Conservation (phyloP, 257 asterid species). For the Lavandula angustifolia region DNA sequence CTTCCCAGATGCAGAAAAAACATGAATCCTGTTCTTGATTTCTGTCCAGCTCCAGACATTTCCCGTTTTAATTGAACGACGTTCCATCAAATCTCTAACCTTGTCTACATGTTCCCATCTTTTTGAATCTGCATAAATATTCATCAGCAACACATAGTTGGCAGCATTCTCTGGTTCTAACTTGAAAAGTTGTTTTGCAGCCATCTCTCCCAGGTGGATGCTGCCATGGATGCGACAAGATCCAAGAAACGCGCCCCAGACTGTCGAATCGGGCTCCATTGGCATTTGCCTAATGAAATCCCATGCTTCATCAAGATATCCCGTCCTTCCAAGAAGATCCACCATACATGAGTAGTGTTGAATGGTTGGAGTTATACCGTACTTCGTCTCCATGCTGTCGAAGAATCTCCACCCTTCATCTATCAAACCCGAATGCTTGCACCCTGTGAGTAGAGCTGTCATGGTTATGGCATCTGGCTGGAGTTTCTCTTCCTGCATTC, state of each 20-base stretch:
- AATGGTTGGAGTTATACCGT: slow-evolving; percentile 50
- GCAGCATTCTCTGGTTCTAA: slow-evolving; percentile 58
- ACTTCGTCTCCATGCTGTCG: slow-evolving; percentile 48
- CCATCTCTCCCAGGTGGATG: slow-evolving; percentile 52
- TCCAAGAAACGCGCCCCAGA: slow-evolving; percentile 69
- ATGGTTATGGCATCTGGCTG: slow-evolving; percentile 63
- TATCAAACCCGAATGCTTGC: slow-evolving; percentile 52
- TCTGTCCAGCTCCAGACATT: slow-evolving; percentile 61
- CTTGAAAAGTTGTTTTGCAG: slow-evolving; percentile 53
- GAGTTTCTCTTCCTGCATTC: slow-evolving; percentile 44
- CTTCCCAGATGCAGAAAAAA: slow-evolving; percentile 51
- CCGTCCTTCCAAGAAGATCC: slow-evolving; percentile 64
- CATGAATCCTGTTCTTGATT: slow-evolving; percentile 41
- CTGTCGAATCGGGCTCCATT: slow-evolving; percentile 48
- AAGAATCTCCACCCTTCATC: slow-evolving; percentile 57
- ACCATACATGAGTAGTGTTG: slow-evolving; percentile 72
- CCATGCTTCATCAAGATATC: slow-evolving; percentile 70
- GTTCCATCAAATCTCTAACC: slow-evolving; percentile 45
- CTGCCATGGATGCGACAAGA: slow-evolving; percentile 51
- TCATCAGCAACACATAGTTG: slow-evolving; percentile 57
- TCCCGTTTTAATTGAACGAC: slow-evolving; percentile 41
- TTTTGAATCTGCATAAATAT: slow-evolving; percentile 49
- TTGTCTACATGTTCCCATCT: slow-evolving; percentile 50
- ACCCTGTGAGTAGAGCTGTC: slow-evolving; percentile 58
- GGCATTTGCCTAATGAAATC: slow-evolving; percentile 57